Base-by-base conservation (phyloP, 805 yeast genomes). In the Lipomyces yamanashiensis region DNA sequence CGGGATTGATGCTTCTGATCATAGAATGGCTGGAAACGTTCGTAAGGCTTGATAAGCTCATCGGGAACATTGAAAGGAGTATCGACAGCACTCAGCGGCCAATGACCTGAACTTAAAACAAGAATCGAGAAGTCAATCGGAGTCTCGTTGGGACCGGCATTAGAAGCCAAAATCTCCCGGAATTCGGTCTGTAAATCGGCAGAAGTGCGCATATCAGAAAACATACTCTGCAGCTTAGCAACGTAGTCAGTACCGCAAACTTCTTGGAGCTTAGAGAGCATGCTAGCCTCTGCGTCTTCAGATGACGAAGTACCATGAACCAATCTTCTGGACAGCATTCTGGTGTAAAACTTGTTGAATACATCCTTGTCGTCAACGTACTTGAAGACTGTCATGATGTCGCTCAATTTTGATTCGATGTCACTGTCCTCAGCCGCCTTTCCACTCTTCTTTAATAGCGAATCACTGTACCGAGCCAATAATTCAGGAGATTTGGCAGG, bases 171-270 rank as follows among this genome's bases (percentile, higher is more conserved):
- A 50, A 77, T 79, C 54, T 84, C 86, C 68, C 79, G 79, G 72
- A 87, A 87, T 55, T 79, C 76, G n/a, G 73, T 67, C 71, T 86
- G 89, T 73, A 95, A 80, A 61, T 90, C 93, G 66, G 85, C 85
- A 0, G 97, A 90, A 2, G 93, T 84, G 71, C 88, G 84, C 81
- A 95, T 90, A 77, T 95, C 99, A 74, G 88, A 89, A 75, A 95
- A 92, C 99, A 95, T 95, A 71, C 92, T 90, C 23, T 96, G 89
- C 76, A 95, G 89, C 75, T 92, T 93, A 59, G 90, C 87, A 0
- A 98, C 92, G 75, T 93, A 95, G 73, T 95, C 98, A 74, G 87
- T 81, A 19, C 96, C 91, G 76, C 95, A 93, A 64, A 89, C 96
- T 62, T 89, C 88, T 74, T 92, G 96, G 69, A 95, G 82, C 71